Conservation (phyloP, 2,329 filamentous ascomycete species). For the Trichoderma sp. region DNA sequence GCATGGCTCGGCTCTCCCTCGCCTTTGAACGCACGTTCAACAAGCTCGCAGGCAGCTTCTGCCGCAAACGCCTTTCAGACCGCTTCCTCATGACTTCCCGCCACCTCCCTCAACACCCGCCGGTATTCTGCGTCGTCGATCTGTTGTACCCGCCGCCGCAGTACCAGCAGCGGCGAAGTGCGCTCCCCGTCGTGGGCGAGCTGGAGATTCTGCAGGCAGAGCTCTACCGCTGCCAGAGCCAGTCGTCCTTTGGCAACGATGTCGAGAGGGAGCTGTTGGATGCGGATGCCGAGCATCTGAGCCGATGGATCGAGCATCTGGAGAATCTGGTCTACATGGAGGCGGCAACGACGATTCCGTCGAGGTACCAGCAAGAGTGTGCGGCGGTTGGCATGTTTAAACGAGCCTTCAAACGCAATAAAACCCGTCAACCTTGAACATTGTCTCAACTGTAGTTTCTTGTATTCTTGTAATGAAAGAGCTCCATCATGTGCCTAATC, state of each 20-base stretch:
- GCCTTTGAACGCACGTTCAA: neutral
- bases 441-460: neutral
- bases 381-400: neutral
- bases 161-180: slow-evolving; percentile 12
- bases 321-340: slow-evolving; percentile 12
- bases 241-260: neutral
- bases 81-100: neutral
- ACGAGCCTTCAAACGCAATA: neutral
- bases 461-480: neutral
- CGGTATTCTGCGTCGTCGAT: slow-evolving; percentile 25
- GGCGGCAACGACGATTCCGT: neutral
- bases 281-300: slow-evolving; percentile 23
- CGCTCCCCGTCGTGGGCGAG: neutral
- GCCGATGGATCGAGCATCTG: slow-evolving; percentile 26
- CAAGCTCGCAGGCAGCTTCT: neutral
- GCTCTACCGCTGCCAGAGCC: slow-evolving; percentile 10
- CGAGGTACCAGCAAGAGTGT: neutral
- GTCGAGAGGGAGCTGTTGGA: slow-evolving; percentile 19
- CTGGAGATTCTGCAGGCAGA: neutral
- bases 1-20: neutral
- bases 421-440: neutral
- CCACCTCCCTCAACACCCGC: neutral
- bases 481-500: neutral
- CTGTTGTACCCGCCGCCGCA: slow-evolving; percentile 24
- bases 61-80: neutral